Percentiles rank a stretch among this genome's conserved stretches.
These are phyloP conservation scores for Rhamnella rubrinervis DNA, from an alignment of 331 rosid species.

Conservation along the genomic window DNA sequence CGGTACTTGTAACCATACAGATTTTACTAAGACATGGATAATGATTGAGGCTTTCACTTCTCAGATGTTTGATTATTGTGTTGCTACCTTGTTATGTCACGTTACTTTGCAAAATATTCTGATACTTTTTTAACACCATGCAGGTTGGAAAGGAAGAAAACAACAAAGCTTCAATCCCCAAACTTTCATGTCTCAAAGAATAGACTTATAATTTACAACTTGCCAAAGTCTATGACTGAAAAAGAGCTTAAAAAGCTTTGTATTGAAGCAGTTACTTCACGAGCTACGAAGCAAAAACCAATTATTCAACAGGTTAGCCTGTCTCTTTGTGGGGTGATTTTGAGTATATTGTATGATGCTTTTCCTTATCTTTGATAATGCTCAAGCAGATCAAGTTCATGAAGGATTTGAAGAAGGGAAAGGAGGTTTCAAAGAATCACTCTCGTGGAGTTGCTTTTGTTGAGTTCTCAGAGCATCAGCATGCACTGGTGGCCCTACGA, in stretches of 20 bases:
- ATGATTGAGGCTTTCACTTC: not conserved
- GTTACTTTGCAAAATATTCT: constrained; percentile 20
- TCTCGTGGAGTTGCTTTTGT: constrained; percentile 96
- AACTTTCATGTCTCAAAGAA: constrained; percentile 90
- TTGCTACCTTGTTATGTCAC: not conserved
- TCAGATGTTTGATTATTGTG: constrained; percentile 11
- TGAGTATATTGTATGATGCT: not conserved
- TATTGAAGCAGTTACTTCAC: constrained; percentile 74
- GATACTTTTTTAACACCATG: constrained; percentile 23
- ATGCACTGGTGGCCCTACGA: constrained; percentile 93
- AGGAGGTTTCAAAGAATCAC: constrained; percentile 48
- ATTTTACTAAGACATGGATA: not conserved
- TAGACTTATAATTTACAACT: constrained; percentile 78
- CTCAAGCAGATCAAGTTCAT: constrained; percentile 67
- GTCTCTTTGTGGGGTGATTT: constrained; percentile 16
- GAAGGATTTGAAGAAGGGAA: constrained; percentile 81
- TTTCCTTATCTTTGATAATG: constrained; percentile 3
- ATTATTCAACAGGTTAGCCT: constrained; percentile 75
- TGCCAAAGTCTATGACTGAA: constrained; percentile 84
- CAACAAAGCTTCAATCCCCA: constrained; percentile 87
- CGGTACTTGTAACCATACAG: not conserved
- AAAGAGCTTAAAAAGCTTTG: constrained; percentile 79
- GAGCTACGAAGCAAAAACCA: constrained; percentile 93
- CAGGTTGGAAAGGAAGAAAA: constrained; percentile 74
- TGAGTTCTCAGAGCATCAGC: constrained; percentile 95